Conservation (phyloP, 1,284 basidiomycete genomes). For the Puccinia hordei region DNA sequence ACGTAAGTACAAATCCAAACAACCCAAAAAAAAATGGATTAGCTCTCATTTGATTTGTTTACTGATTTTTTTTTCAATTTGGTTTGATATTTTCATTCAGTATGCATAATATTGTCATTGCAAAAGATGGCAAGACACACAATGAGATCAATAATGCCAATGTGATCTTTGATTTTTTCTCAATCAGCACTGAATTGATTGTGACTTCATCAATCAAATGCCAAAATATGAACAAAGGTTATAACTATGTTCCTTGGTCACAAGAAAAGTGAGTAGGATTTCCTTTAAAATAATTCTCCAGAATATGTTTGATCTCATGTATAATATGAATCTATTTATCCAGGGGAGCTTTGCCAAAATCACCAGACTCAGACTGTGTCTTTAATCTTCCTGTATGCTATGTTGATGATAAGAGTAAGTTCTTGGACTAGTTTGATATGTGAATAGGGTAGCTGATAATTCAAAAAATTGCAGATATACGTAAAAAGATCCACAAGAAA, state of each 20-base stretch:
- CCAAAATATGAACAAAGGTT: conserved; percentile 31
- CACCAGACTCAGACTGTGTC: conserved; percentile 29
- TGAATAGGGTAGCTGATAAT: background rate
- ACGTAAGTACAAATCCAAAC: conserved; percentile 17
- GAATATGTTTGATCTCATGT: background rate
- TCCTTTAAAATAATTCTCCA: background rate
- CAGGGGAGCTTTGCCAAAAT: conserved; percentile 11
- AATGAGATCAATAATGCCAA: conserved; percentile 38
- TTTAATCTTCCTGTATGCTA: conserved; percentile 45
- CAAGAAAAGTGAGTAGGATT: background rate
- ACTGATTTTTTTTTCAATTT: too few species aligned
- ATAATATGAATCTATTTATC: background rate
- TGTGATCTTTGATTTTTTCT: conserved; percentile 19
- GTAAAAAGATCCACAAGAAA: conserved; percentile 38
- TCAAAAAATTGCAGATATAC: conserved; percentile 16
- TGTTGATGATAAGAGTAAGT: background rate
- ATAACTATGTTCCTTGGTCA: conserved; percentile 8
- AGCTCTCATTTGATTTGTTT: background rate
- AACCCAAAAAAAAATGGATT: background rate
- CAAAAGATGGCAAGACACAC: conserved; percentile 9
- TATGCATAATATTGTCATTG: conserved; percentile 18
- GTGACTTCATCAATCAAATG: conserved; percentile 33
- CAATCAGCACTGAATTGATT: conserved; percentile 27
- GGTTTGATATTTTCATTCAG: too few species aligned
- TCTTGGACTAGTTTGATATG: background rate